Conservation (phyloP, 2,329 filamentous ascomycete species). For the Beauveria australis region DNA sequence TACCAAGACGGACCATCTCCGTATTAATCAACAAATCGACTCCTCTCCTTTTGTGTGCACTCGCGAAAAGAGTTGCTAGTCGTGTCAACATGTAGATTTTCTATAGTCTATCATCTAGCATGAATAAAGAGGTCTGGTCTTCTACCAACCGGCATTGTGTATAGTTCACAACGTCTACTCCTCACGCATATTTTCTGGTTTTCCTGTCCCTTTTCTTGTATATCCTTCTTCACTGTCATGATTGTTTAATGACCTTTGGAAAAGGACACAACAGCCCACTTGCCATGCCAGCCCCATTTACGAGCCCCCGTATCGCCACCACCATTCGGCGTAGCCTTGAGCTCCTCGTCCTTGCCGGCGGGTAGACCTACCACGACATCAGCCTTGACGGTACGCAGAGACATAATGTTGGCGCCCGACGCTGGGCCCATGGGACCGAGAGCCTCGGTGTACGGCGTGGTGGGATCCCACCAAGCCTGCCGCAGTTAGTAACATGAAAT, state of each 20-base stretch:
- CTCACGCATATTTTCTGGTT: not conserved
- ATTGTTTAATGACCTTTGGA: constrained; percentile 24
- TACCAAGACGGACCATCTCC: not conserved
- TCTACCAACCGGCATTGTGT: not conserved
- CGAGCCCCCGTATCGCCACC: constrained; percentile 63
- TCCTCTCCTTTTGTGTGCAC: not conserved
- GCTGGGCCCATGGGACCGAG: constrained; percentile 77
- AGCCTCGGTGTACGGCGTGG: constrained; percentile 76
- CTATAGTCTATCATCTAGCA: constrained; percentile 13
- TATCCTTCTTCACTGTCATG: not conserved
- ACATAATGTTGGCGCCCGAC: constrained; percentile 76
- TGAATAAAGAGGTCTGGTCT: not conserved
- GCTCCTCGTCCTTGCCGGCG: constrained; percentile 71
- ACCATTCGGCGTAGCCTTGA: constrained; percentile 59
- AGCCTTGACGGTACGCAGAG: constrained; percentile 90
- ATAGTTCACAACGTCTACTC: not conserved
- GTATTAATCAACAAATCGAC: not conserved
- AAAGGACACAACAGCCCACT: constrained; percentile 80
- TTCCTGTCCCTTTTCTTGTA: not conserved
- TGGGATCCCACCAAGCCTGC: constrained; percentile 62
- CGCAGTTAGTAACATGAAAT: not conserved
- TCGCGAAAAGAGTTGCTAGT: not conserved
- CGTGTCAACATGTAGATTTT: constrained; percentile 2
- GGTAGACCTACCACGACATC: constrained; percentile 89
- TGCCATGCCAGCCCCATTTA: constrained; percentile 92